Base-by-base conservation (phyloP, 108 stramenopile genomes). In the Discostella pseudostelligera region DNA sequence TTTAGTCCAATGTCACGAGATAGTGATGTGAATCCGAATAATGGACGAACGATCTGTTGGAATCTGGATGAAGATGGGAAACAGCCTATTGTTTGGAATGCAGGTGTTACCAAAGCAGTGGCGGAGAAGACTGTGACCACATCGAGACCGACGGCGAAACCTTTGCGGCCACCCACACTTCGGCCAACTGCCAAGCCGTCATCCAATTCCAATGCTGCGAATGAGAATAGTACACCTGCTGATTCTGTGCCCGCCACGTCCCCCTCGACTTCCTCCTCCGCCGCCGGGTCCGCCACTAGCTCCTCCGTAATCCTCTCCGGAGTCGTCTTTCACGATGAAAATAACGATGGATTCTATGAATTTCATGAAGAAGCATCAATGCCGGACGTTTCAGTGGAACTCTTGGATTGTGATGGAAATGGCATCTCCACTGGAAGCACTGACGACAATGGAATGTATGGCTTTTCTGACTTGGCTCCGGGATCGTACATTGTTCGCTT, bases 381-480 rank as follows among this genome's bases (percentile, higher is more conserved):
- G 4, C 29, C 65, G 1, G 28, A 58, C 32, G 65, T 78, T 9
- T 40, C 17, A 32, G 77, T 78, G 35, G 70, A 69, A 2, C 54
- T 78, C 17, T 70, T 63, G 22, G 69, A 67, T 51, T 78, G 77
- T 46, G 35, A 71, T 43, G 70, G 70, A 2, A 58, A 40, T 21
- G 57, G 66, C 25, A 43, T 45, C 0, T 9, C 47, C 16, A 35
- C 47, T 19, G 40, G 46, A 11, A 65, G 25, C 21, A 78, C 77
- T 2, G 77, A 71, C 28, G 65, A 43, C 10, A 78, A 78, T 51
- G 77, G 77, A 22, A 60, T 71, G 69, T 78, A 78, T 39, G 76
- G 69, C 53, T 78, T 78, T 21, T 48, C 55, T 17, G 47, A 60
- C 11, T 35, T 70, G 5, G 47, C 5, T 17, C 39, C 62, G 3